Conservation (phyloP, 2,329 filamentous ascomycete species). For the Epichloe sylvatica region DNA sequence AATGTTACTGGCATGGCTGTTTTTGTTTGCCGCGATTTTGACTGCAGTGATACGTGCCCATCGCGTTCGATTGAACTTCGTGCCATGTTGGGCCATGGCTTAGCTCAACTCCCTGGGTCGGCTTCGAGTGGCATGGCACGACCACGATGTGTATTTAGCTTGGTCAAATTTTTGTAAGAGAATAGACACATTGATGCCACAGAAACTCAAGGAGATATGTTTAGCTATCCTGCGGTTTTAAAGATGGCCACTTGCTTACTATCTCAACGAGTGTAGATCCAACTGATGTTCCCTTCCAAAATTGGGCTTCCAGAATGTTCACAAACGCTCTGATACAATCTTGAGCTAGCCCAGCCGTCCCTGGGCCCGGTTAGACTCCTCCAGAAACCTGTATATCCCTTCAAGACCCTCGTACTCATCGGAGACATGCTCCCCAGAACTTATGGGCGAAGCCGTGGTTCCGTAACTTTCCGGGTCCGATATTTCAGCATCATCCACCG, state of each 20-base stretch:
- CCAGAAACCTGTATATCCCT: conserved; percentile 43
- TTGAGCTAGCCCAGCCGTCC: conserved; percentile 18
- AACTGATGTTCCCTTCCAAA: background rate
- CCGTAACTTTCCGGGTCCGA: conserved; percentile 34
- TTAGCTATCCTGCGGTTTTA: background rate
- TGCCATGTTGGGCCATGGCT: too few species aligned
- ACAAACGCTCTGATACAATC: background rate
- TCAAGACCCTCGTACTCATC: conserved; percentile 41
- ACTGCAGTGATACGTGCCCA: too few species aligned
- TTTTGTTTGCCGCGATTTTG: too few species aligned
- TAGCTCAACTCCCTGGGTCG: background rate
- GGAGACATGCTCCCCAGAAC: conserved; percentile 29
- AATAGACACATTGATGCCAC: background rate
- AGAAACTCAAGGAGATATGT: background rate
- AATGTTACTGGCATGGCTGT: too few species aligned
- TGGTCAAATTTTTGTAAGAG: too few species aligned
- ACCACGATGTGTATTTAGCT: background rate
- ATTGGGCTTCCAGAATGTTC: background rate
- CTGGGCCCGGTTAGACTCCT: conserved; percentile 38
- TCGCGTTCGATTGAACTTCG: too few species aligned
- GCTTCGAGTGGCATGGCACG: background rate
- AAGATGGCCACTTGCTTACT: too few species aligned
- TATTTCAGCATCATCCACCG: conserved; percentile 33
- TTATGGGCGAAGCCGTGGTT: conserved; percentile 34
- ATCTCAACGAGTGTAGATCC: conserved; percentile 11